These are phyloP conservation scores for Boletus rufocinnamomeus DNA, from an alignment of 768 basidiomycete species.

Conservation along the genomic window DNA sequence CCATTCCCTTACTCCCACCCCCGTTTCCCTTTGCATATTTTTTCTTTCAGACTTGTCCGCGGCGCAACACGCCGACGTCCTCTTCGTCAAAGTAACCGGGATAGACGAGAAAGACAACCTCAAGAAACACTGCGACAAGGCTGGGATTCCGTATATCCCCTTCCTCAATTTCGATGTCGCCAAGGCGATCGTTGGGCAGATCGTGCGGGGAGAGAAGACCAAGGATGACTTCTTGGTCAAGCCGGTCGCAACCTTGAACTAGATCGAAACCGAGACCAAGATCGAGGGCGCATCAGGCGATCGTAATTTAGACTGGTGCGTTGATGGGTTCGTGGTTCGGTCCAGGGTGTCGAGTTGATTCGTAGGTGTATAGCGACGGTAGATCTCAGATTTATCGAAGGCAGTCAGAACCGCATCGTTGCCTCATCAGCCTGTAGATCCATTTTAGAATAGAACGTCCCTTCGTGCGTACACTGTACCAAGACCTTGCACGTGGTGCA, in stretches of 20 bases:
- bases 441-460: neutral
- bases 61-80: conserved; percentile 85
- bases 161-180: conserved; percentile 74
- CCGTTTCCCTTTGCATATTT: neutral
- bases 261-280: neutral
- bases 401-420: neutral
- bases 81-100: conserved; percentile 88
- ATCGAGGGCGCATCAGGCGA: neutral
- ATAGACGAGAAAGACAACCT: conserved; percentile 81
- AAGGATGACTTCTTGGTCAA: conserved; percentile 25
- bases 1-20: neutral
- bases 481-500: neutral
- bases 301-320: conserved; percentile 1
- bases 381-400: neutral
- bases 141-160: conserved; percentile 76
- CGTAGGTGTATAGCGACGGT: neutral
- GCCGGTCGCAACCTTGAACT: neutral
- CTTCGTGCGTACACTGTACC: neutral
- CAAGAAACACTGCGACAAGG: conserved; percentile 74
- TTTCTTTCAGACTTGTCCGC: conserved; percentile 77
- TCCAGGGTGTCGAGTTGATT: neutral
- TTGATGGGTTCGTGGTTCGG: neutral
- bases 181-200: conserved; percentile 56
- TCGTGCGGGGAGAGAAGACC: conserved; percentile 65
- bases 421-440: neutral